Evolutionary conservation across 306 rosid species (phyloP), one percentile per base, ranked within the genome.

Genomic region (Dalbergia cochinchinensis): DNA sequence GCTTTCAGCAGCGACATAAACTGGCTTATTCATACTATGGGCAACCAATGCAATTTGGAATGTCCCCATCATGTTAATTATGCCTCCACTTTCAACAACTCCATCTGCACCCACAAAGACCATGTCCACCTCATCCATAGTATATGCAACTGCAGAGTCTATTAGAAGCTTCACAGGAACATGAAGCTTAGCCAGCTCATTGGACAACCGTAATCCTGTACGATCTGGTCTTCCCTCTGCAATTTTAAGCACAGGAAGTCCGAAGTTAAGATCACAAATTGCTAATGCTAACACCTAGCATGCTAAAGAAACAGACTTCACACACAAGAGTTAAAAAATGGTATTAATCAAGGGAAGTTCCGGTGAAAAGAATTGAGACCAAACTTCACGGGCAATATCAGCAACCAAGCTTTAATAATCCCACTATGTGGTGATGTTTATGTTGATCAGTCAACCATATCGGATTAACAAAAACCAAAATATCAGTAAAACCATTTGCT

Each of bases 11-110:
- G 97, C 98, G 51, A 90, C 98, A 64, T 90, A 90, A 60, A 91
- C 89, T 22, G 98, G 94, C 74, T 93, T 91, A 86, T 87, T 86
- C 97, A 91, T 91, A 86, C 94, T 81, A 79, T 88, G 92, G 13
- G 93, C 97, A 58, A 93, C 93, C 70, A 91, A 54, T 42, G 98
- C 93, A 73, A 91, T 89, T 88, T 93, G 98, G 79, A 87, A 93
- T 14, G 98, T 89, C 58, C 98, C 98, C 97, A 93, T 91, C 98
- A 93, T 90, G 88, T 91, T 93, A 37, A 93, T 91, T 65, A 93
- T 90, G 34, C 96, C 98, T 69, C 98, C 96, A 84, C 97, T 93
- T 82, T 91, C 96, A 62, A 93, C 98, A 19, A 91, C 97, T 69
- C 91, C 98, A 82, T 91, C 98, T 7, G 98, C 98, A 80, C 98